Evolutionary conservation across 345 rosid genomes (phyloP).

Genomic region (Mangifera indica): DNA sequence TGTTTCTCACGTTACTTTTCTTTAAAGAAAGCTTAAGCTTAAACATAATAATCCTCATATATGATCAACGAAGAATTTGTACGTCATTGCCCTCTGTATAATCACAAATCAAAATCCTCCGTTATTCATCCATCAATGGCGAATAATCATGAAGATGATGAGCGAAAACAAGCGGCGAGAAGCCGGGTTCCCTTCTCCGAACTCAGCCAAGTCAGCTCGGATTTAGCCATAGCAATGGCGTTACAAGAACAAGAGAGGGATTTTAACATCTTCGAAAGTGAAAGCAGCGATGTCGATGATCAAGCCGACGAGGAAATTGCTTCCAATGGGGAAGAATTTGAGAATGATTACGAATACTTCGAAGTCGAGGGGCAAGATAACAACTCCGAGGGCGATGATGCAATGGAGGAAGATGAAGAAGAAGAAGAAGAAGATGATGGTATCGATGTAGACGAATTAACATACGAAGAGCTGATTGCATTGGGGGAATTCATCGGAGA

Average conservation of each 20-base stretch:
- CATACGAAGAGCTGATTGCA: constrained; percentile 71
- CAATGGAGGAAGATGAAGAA: constrained; percentile 54
- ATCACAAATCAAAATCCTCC: not conserved
- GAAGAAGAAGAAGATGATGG: constrained; percentile 52
- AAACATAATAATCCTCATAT: not conserved
- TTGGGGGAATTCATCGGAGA: constrained; percentile 65
- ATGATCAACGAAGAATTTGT: not conserved
- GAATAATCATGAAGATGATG: constrained; percentile 25
- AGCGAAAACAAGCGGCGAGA: constrained; percentile 29
- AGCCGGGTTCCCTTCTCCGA: constrained; percentile 21
- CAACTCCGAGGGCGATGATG: constrained; percentile 31
- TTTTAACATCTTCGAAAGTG: constrained; percentile 37
- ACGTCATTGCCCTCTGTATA: not conserved
- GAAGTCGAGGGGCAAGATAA: constrained; percentile 50
- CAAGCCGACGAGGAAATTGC: constrained; percentile 9
- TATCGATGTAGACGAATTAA: constrained; percentile 61
- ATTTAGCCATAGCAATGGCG: constrained; percentile 38
- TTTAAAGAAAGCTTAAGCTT: constrained; percentile 32
- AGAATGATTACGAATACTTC: constrained; percentile 46
- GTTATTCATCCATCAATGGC: constrained; percentile 11
- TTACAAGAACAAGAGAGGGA: constrained; percentile 38
- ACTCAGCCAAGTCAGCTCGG: constrained; percentile 38
- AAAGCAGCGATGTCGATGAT: constrained; percentile 27
- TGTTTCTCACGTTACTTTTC: constrained; percentile 31
- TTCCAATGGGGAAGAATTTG: constrained; percentile 21